Evolutionary conservation across 1,284 basidiomycete species (phyloP).

Genomic region (Veloboletus limbatus): DNA sequence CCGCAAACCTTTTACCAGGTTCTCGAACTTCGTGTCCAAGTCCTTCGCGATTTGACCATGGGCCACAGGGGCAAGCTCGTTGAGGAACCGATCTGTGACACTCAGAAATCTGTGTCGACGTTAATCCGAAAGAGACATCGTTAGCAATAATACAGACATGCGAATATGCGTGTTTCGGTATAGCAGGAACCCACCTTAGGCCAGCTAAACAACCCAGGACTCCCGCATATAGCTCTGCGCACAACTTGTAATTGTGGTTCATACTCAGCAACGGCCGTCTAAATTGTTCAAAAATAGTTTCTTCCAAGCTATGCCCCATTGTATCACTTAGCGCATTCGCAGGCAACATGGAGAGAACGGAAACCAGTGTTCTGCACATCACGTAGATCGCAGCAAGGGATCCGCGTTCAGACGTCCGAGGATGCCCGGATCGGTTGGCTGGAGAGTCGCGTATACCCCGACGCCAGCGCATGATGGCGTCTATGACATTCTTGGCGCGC

Average conservation of each 20-base stretch:
- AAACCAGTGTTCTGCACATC: slow-evolving; percentile 82
- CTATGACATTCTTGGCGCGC: slow-evolving; percentile 81
- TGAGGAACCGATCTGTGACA: slow-evolving; percentile 83
- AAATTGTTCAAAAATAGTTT: slow-evolving; percentile 85
- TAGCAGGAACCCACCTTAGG: slow-evolving; percentile 49
- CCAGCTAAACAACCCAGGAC: slow-evolving; percentile 80
- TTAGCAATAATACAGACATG: no score
- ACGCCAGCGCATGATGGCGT: slow-evolving; percentile 87
- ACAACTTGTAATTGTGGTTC: slow-evolving; percentile 74
- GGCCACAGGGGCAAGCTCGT: slow-evolving; percentile 73
- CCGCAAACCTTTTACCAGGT: slow-evolving; percentile 74
- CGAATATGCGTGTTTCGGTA: neutral
- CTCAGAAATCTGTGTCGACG: slow-evolving; percentile 65
- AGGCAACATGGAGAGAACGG: slow-evolving; percentile 68
- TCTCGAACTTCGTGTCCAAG: slow-evolving; percentile 76
- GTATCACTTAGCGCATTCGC: slow-evolving; percentile 77
- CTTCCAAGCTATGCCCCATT: slow-evolving; percentile 76
- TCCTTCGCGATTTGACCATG: slow-evolving; percentile 76
- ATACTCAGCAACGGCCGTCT: slow-evolving; percentile 60
- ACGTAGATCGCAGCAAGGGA: slow-evolving; percentile 82
- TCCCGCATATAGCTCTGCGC: slow-evolving; percentile 79
- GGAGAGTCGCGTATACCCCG: slow-evolving; percentile 71
- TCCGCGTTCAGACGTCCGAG: slow-evolving; percentile 62
- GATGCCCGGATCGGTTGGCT: slow-evolving; percentile 41
- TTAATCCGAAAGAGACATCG: neutral